phyloP scores from a whole-genome alignment of 1,284 basidiomycete species.

The Leccinum variabile region DNA sequence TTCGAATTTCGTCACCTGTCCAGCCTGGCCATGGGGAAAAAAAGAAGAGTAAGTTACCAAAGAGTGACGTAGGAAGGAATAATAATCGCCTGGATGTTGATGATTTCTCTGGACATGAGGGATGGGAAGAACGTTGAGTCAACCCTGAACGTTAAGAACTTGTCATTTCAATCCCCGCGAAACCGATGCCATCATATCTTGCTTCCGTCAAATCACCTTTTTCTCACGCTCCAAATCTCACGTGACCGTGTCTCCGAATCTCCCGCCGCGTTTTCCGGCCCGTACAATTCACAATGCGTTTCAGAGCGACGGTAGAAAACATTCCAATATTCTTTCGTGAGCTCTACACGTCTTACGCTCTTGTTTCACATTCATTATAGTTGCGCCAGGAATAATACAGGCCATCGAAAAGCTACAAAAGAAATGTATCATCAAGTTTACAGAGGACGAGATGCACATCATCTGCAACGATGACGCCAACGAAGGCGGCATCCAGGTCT shows the following conservation, averaged over 20 bases:
- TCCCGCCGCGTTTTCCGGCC: background rate
- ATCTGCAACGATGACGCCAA: slow-evolving; percentile 81
- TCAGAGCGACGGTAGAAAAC: slow-evolving; percentile 62
- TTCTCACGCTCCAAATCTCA: slow-evolving; percentile 13
- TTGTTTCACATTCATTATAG: background rate
- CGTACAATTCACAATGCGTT: slow-evolving; percentile 50
- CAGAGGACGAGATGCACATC: slow-evolving; percentile 74
- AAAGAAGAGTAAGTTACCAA: slow-evolving; percentile 9
- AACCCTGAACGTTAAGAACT: background rate
- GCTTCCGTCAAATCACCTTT: slow-evolving; percentile 11
- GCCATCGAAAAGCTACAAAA: slow-evolving; percentile 83
- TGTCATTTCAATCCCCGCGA: slow-evolving; percentile 5
- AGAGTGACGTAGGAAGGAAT: background rate
- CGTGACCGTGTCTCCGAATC: slow-evolving; percentile 25
- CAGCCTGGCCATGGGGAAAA: slow-evolving; percentile 41
- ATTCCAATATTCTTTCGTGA: slow-evolving; percentile 59
- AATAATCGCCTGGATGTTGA: slow-evolving; percentile 58
- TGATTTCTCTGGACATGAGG: slow-evolving; percentile 57
- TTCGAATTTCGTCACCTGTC: slow-evolving; percentile 49
- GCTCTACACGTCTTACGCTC: slow-evolving; percentile 20
- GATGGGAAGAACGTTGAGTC: slow-evolving; percentile 16
- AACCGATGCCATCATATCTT: slow-evolving; percentile 10
- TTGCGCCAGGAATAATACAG: slow-evolving; percentile 62
- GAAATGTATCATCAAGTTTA: slow-evolving; percentile 79
- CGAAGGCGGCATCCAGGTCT: slow-evolving; percentile 86